Evolutionary conservation across 73 alveolate species (phyloP).

Genomic region (Durusdinium trenchii): DNA sequence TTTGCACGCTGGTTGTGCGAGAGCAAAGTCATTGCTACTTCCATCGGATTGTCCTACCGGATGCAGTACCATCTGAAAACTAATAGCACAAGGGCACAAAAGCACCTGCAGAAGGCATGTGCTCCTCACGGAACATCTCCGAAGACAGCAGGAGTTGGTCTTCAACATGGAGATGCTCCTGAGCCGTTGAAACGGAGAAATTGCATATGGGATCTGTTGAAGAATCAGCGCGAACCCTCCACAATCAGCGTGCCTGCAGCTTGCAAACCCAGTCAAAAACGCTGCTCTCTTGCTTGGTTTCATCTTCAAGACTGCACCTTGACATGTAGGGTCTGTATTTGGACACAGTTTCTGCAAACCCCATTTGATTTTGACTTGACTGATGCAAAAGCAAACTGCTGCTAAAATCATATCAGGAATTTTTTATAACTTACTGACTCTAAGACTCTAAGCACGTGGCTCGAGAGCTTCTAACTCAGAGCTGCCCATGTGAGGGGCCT

Average conservation of each 20-base stretch:
- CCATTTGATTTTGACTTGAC: too few species aligned
- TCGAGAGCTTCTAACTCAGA: not conserved
- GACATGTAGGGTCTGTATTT: too few species aligned
- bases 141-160: not conserved
- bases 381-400: too few species aligned
- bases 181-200: not conserved
- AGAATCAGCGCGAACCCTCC: not conserved
- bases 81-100: not conserved
- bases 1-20: not conserved
- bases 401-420: too few species aligned
- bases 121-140: slow-evolving; percentile 12
- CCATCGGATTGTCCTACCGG: slow-evolving; percentile 14
- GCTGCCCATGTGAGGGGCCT: not conserved
- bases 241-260: not conserved
- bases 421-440: too few species aligned
- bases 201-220: not conserved
- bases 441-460: not conserved
- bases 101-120: not conserved
- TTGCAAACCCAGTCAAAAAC: slow-evolving; percentile 36
- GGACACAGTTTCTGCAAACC: too few species aligned
- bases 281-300: not conserved
- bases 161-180: not conserved
- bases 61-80: too few species aligned
- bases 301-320: slow-evolving; percentile 8
- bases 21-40: slow-evolving; percentile 5